Evolutionary conservation across 2,329 filamentous ascomycete species (phyloP).

Genomic region (Fusarium bulbicola): DNA sequence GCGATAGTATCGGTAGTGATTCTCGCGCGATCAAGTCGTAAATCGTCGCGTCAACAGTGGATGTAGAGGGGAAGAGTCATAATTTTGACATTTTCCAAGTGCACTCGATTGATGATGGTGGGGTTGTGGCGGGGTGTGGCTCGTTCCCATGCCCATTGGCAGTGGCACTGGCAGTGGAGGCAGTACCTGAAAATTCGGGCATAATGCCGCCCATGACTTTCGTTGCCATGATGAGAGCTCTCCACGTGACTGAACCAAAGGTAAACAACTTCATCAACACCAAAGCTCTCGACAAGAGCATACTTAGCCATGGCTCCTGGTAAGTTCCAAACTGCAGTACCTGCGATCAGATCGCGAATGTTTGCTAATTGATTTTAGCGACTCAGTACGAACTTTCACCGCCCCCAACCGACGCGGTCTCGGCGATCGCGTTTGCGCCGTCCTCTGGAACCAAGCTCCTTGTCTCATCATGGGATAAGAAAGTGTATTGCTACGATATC

Average conservation of each 20-base stretch:
- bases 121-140: constrained; percentile 53
- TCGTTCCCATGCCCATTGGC: constrained; percentile 13
- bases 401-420: constrained; percentile 87
- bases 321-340: constrained; percentile 35
- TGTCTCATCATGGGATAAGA: constrained; percentile 95
- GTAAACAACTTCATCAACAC: constrained; percentile 48
- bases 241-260: constrained; percentile 49
- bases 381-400: constrained; percentile 85
- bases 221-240: constrained; percentile 25
- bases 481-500: constrained; percentile 89
- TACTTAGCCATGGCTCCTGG: constrained; percentile 53
- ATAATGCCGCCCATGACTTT: constrained; percentile 38
- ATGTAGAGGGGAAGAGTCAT: constrained; percentile 49
- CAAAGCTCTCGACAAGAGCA: constrained; percentile 27
- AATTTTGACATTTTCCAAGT: constrained; percentile 56
- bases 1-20: constrained; percentile 7
- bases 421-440: constrained; percentile 85
- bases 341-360: background rate
- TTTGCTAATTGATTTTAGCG: constrained; percentile 52
- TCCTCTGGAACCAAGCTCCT: constrained; percentile 77
- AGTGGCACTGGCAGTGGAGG: constrained; percentile 10
- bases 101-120: constrained; percentile 48
- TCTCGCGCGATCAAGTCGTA: constrained; percentile 34
- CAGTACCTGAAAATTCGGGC: constrained; percentile 43
- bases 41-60: constrained; percentile 37